Evolutionary conservation across 208 protist genomes (phyloP), one percentile per base, ranked within the genome.

Genomic region (Leishmania tropica): DNA sequence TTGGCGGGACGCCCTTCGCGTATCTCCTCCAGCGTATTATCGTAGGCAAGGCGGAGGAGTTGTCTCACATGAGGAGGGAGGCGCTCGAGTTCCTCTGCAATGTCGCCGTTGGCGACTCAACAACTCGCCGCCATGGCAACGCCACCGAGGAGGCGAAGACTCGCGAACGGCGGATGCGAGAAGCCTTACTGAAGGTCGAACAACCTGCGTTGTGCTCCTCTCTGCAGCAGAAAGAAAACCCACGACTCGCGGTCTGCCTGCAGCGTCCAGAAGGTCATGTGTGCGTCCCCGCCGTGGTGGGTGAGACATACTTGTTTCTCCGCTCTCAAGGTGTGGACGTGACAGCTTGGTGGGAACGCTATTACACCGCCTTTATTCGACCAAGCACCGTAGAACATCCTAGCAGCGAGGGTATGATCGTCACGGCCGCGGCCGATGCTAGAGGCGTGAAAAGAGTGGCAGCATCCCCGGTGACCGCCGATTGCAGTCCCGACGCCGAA

Each of bases 281-380:
- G 15, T 37, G 40, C 42, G 81, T 83, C 7, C 48, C 76, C 3
- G 2, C 3, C 0, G 76, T 75, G 10, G 78, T 88, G n/a, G 85
- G 78, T 28, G 71, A 77, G 21, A 58, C 54, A 0, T 88, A 83
- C 64, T 40, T 81, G 17, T 75, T 68, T 62, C 64, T 85, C 37
- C 77, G 51, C 72, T 47, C 11, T 11, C 62, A 53, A 3, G 82
- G 77, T 35, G 71, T 73, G 60, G 77, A 85, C 48, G 82, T 54
- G 19, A 73, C 80, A 10, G 64, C 60, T 5, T 85, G 82, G 82
- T 85, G 82, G 82, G 42, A 21, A 1, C 67, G 77, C 47, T 81
- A 79, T 71, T 85, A 85, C 64, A 10, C 0, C n/a, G 48, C 72
- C n/a, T 76, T 76, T 54, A 40, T 76, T 21, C 28, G 13, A 7